Evolutionary conservation across 768 basidiomycete genomes (phyloP).

Genomic region (Exidia glandulosa): DNA sequence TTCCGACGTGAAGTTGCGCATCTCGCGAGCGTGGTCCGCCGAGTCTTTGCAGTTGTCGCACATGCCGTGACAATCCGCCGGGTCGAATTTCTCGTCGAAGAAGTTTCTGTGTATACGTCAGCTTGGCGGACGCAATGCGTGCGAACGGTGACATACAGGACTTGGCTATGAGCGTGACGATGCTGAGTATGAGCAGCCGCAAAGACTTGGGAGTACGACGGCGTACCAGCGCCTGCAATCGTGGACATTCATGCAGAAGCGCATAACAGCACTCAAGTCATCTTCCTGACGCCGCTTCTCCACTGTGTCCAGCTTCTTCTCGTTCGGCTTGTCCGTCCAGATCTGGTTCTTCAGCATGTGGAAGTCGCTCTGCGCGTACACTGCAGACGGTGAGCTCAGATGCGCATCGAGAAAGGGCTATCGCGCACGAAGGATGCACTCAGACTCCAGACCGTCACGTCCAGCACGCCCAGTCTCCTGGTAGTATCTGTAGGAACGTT

Average conservation of each 20-base stretch:
- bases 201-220: slow-evolving; percentile 70
- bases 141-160: no score
- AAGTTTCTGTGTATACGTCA: no score
- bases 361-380: slow-evolving; percentile 54
- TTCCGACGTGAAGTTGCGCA: slow-evolving; percentile 44
- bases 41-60: slow-evolving; percentile 78
- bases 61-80: slow-evolving; percentile 45
- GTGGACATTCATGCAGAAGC: slow-evolving; percentile 68
- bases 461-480: slow-evolving; percentile 98
- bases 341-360: slow-evolving; percentile 49
- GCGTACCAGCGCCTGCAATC: slow-evolving; percentile 93
- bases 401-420: background rate
- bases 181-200: slow-evolving; percentile 12
- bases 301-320: slow-evolving; percentile 36
- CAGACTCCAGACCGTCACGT: slow-evolving; percentile 72
- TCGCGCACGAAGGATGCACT: slow-evolving; percentile 78
- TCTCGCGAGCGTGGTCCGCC: slow-evolving; percentile 28
- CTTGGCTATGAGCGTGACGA: no score
- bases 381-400: slow-evolving; percentile 26
- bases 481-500: slow-evolving; percentile 47
- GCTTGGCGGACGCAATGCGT: no score
- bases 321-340: no score
- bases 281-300: slow-evolving; percentile 59
- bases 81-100: slow-evolving; percentile 75
- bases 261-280: slow-evolving; percentile 56